Percentiles rank a stretch among this genome's conserved stretches.
These are phyloP conservation scores for Megacollybia platyphylla DNA, from an alignment of 1,284 basidiomycete genomes.

Conservation along the genomic window DNA sequence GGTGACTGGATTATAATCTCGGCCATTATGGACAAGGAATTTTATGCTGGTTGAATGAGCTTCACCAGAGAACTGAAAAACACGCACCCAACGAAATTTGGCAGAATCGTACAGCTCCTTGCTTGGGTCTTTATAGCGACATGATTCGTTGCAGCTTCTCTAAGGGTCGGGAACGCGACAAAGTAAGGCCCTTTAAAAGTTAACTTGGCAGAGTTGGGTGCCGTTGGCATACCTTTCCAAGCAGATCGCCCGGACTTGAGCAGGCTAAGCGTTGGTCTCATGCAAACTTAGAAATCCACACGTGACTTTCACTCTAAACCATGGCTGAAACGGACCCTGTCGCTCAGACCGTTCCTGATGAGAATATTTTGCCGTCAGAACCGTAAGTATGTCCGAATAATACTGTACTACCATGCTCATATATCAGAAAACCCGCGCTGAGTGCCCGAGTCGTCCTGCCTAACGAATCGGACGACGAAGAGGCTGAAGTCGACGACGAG, in stretches of 20 bases:
- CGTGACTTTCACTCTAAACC: too few relatives aligned
- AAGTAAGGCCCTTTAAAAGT: conserved; percentile 75
- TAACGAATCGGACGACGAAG: conserved; percentile 22
- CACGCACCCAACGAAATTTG: conserved; percentile 83
- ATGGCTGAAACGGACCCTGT: too few relatives aligned
- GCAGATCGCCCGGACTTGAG: conserved; percentile 33
- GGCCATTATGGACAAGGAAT: conserved; percentile 93
- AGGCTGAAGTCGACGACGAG: conserved; percentile 30
- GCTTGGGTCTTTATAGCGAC: conserved; percentile 84
- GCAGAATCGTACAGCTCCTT: conserved; percentile 85
- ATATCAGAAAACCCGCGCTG: conserved; percentile 7
- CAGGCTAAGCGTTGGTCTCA: conserved; percentile 26
- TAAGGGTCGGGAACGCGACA: conserved; percentile 85
- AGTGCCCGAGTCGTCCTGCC: conserved; percentile 35
- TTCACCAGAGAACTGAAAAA: not conserved
- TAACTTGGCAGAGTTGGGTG: not conserved
- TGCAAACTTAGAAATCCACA: conserved; percentile 4
- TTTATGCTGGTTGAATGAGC: conserved; percentile 42
- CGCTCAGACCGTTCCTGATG: not conserved
- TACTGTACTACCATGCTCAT: not conserved
- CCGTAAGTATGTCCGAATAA: not conserved
- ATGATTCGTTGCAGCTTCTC: conserved; percentile 75
- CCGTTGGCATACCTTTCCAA: conserved; percentile 29
- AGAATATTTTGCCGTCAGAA: not conserved
- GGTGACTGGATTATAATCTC: conserved; percentile 76